Evolutionary conservation across 768 basidiomycete genomes (phyloP).

Genomic region (Hydnomerulius pinastri): DNA sequence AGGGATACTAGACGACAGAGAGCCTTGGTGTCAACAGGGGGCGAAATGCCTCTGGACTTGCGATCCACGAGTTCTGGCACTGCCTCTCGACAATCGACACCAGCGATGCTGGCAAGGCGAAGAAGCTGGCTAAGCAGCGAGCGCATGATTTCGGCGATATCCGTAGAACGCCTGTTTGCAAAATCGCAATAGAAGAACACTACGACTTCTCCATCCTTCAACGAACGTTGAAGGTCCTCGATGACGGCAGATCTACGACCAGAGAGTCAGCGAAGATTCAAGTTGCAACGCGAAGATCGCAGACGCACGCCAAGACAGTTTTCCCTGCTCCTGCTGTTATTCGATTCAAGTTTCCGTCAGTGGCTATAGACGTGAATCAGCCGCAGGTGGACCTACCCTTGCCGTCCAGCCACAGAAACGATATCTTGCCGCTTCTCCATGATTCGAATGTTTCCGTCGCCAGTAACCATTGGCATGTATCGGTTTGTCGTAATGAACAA

Average conservation of each 20-base stretch:
- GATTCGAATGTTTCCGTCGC: conserved; percentile 1
- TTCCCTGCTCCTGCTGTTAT: conserved; percentile 22
- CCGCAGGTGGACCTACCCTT: conserved; percentile 10
- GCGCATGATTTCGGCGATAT: conserved; percentile 15
- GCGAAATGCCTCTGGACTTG: neutral
- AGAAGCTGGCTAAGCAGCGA: conserved; percentile 22
- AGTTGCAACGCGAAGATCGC: neutral
- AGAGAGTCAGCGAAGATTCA: no score
- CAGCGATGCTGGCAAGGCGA: neutral
- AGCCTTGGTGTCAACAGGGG: conserved; percentile 1
- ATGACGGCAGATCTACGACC: no score
- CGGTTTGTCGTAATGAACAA: conserved; percentile 4
- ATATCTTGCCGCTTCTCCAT: no score
- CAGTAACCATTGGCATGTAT: conserved; percentile 15
- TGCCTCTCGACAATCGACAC: neutral
- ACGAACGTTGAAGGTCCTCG: neutral
- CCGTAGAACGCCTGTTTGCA: conserved; percentile 2
- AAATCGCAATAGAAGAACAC: conserved; percentile 29
- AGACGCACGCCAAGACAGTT: conserved; percentile 17
- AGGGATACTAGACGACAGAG: conserved; percentile 4
- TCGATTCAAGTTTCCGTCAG: neutral
- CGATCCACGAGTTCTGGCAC: conserved; percentile 8
- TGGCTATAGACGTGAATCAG: neutral
- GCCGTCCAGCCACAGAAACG: conserved; percentile 19
- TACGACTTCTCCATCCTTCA: neutral